A percentile compares a stretch with the other conserved stretches of the same genome.
Conservation (phyloP, 2,329 filamentous ascomycete species). For the Ascochyta pisi region DNA sequence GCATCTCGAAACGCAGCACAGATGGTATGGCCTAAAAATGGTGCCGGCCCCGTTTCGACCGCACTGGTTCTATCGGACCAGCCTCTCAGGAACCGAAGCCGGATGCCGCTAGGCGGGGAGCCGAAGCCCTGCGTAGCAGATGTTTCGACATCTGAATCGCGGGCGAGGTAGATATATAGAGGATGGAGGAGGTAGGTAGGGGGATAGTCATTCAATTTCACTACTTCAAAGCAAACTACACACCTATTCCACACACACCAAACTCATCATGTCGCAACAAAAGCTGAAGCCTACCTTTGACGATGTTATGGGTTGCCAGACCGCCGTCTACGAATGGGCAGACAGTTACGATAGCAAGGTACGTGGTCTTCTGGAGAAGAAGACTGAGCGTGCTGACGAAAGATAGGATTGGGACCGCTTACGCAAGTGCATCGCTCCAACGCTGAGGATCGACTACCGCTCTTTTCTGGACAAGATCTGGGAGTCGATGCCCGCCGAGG, state of each 20-base stretch:
- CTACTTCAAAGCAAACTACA: neutral
- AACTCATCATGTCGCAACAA: slow-evolving; percentile 38
- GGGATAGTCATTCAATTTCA: neutral
- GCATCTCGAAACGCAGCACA: slow-evolving; percentile 25
- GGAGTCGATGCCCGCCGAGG: slow-evolving; percentile 63
- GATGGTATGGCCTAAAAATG: slow-evolving; percentile 26
- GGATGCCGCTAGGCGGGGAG: slow-evolving; percentile 40
- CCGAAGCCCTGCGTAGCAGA: slow-evolving; percentile 36
- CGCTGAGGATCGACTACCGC: slow-evolving; percentile 71
- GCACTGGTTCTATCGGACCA: slow-evolving; percentile 26
- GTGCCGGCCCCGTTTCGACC: slow-evolving; percentile 36
- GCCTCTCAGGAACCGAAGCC: slow-evolving; percentile 27
- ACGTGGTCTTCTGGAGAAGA: slow-evolving; percentile 8
- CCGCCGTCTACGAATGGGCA: slow-evolving; percentile 66
- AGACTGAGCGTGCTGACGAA: slow-evolving; percentile 3
- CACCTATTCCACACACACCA: neutral
- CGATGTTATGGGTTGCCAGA: slow-evolving; percentile 58
- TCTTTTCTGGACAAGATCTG: slow-evolving; percentile 63
- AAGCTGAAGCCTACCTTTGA: slow-evolving; percentile 46
- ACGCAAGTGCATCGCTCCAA: slow-evolving; percentile 67
- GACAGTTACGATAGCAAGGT: slow-evolving; percentile 70
- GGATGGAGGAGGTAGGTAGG: slow-evolving; percentile 8
- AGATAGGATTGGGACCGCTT: slow-evolving; percentile 65
- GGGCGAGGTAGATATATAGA: slow-evolving; percentile 31
- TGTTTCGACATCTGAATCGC: slow-evolving; percentile 20